Evolutionary conservation across 129 eudicot genomes (phyloP).

Genomic region (Flaveria brownii): DNA sequence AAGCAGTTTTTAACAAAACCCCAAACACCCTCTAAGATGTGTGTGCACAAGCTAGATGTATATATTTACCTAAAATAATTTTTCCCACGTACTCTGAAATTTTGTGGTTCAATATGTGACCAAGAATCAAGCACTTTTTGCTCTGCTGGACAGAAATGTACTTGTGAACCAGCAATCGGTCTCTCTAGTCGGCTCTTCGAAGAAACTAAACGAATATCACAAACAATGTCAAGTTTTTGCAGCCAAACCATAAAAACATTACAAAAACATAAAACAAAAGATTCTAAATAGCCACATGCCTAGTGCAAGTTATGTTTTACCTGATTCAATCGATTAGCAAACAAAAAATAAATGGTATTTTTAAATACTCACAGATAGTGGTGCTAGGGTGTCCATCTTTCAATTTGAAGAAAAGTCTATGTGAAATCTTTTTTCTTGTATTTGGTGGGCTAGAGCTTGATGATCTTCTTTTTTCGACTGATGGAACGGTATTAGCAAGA

Average conservation of each 20-base stretch:
- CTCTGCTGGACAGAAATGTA: constrained; percentile 71
- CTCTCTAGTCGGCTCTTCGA: constrained; percentile 62
- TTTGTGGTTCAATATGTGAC: constrained; percentile 73
- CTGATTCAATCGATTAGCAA: not conserved
- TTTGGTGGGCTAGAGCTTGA: constrained; percentile 61
- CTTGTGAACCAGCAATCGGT: constrained; percentile 92
- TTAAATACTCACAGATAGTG: constrained; percentile 46
- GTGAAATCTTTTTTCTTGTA: constrained; percentile 63
- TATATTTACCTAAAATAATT: constrained; percentile 62
- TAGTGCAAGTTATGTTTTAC: not conserved
- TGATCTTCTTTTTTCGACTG: constrained; percentile 68
- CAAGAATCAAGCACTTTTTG: constrained; percentile 76
- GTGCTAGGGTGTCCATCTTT: constrained; percentile 68
- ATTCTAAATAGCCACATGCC: not conserved
- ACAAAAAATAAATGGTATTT: not conserved
- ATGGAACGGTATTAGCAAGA: constrained; percentile 65
- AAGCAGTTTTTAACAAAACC: not conserved
- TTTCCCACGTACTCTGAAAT: constrained; percentile 68
- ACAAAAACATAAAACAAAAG: not conserved
- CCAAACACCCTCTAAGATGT: not conserved
- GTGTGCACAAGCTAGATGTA: not conserved
- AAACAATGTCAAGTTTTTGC: constrained; percentile 21
- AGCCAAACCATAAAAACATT: not conserved
- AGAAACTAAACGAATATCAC: constrained; percentile 49
- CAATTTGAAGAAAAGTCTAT: constrained; percentile 69